Base-by-base conservation (phyloP, 768 basidiomycete species). In the Kwoniella sp. region DNA sequence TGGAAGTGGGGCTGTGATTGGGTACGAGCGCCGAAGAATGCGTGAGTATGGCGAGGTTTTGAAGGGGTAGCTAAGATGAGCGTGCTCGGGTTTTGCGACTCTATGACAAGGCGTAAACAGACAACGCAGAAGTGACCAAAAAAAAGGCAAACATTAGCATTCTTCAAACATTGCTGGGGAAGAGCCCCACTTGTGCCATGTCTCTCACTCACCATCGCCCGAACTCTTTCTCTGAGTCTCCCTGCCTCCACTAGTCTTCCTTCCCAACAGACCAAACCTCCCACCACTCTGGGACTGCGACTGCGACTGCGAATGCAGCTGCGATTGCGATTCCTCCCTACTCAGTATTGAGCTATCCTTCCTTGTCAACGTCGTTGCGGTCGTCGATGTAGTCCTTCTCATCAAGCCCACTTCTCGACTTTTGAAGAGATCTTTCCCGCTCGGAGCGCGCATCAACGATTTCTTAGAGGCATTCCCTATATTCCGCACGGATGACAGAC, bases 61-160 rank as follows among this genome's bases (percentile, higher is more conserved):
- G 71, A 68, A 12, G 77, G 77, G 0, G 77, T 78, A 22, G 77
- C 77, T n/a, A 74, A 61, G 19, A 75, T 71, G 7, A 78, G 50
- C 1, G 74, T 72, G 19, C 54, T 52, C 26, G 48, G 54, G 60
- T 54, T 53, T 58, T 62, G 66, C 29, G 55, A 44, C 29, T 64
- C 57, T 54, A 50, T n/a, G n/a, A n/a, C n/a, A n/a, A n/a, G n/a
- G 1, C 33, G 33, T 33, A 6, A 21, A 33, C 36, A 26, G 46
- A 40, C 40, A 44, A 26, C 37, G 22, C 8, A 44, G 22, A n/a
- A n/a, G n/a, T n/a, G n/a, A n/a, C n/a, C n/a, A n/a, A n/a, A n/a
- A n/a, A n/a, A n/a, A n/a, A n/a, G n/a, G n/a, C n/a, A n/a, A n/a
- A n/a, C n/a, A n/a, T n/a, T n/a, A n/a, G n/a, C n/a, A n/a, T n/a